Conservation (phyloP, 805 yeast species). For the Saccharomycopsis schoenii region DNA sequence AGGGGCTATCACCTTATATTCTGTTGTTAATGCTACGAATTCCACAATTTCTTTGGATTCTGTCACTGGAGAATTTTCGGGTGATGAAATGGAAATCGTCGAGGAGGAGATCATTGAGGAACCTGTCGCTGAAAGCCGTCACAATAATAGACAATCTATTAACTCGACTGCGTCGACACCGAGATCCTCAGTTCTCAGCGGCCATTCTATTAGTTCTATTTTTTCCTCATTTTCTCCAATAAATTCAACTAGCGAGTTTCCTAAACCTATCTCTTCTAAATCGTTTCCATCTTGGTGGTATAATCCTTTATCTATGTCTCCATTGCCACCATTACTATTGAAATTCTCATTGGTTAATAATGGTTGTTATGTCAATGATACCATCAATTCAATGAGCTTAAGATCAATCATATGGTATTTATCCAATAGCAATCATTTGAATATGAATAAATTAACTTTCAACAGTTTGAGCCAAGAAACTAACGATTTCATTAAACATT, state of each 20-base stretch:
- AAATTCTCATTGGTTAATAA: conserved; percentile 10
- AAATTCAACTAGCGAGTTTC: background rate
- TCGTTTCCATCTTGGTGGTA: conserved; percentile 17
- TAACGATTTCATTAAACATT: conserved; percentile 8
- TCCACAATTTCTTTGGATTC: conserved; percentile 13
- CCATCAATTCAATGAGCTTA: conserved; percentile 10
- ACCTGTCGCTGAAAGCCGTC: background rate
- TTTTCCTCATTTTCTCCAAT: conserved; percentile 3
- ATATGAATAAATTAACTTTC: conserved; percentile 13
- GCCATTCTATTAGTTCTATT: conserved; percentile 7
- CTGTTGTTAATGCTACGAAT: conserved; percentile 13
- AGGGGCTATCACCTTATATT: conserved; percentile 7
- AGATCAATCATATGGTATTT: conserved; percentile 15
- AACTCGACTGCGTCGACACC: conserved; percentile 6
- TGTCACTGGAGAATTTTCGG: conserved; percentile 7
- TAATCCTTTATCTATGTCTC: conserved; percentile 10
- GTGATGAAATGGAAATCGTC: conserved; percentile 1
- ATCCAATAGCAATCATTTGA: conserved; percentile 2
- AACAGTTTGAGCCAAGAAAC: conserved; percentile 8
- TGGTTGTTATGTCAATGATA: conserved; percentile 5
- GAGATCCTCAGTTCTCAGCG: conserved; percentile 14
- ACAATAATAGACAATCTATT: background rate
- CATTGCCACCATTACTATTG: conserved; percentile 15
- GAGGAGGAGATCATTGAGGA: background rate
- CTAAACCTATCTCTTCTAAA: background rate